Conservation (phyloP, 306 rosid species). For the Vachellia pachyceras region DNA sequence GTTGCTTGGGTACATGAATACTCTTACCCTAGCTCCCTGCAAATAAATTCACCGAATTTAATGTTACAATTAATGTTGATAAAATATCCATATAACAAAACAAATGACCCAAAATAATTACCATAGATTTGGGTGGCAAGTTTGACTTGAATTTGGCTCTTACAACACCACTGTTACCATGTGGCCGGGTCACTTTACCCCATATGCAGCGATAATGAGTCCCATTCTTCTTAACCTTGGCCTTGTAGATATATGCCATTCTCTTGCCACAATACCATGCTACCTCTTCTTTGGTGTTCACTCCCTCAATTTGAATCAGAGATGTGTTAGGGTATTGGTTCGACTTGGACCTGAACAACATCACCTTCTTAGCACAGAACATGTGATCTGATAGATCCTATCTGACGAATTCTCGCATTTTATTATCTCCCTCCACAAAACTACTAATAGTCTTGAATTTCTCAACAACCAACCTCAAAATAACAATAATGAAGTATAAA, state of each 20-base stretch:
- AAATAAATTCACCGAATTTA: background rate
- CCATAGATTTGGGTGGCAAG: constrained; percentile 92
- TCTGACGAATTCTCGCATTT: background rate
- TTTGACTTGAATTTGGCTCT: constrained; percentile 93
- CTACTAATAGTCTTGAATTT: background rate
- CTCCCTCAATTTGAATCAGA: constrained; percentile 85
- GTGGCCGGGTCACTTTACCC: constrained; percentile 91
- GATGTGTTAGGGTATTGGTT: constrained; percentile 92
- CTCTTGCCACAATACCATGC: constrained; percentile 84
- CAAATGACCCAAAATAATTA: constrained; percentile 6
- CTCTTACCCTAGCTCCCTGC: constrained; percentile 87
- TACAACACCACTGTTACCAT: constrained; percentile 87
- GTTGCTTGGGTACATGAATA: constrained; percentile 91
- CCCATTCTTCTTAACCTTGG: constrained; percentile 85
- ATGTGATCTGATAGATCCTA: background rate
- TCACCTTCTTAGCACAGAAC: background rate
- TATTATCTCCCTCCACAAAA: background rate
- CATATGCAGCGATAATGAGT: constrained; percentile 90
- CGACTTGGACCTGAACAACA: constrained; percentile 71
- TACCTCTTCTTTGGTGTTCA: constrained; percentile 90
- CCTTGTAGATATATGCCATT: constrained; percentile 89
- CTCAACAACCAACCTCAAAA: constrained; percentile 16
- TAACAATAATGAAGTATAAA: background rate
- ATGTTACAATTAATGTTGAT: background rate
- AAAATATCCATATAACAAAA: background rate